Base-by-base conservation (phyloP, 176 grass and related monocot species). In the Pontederia crassipes region DNA sequence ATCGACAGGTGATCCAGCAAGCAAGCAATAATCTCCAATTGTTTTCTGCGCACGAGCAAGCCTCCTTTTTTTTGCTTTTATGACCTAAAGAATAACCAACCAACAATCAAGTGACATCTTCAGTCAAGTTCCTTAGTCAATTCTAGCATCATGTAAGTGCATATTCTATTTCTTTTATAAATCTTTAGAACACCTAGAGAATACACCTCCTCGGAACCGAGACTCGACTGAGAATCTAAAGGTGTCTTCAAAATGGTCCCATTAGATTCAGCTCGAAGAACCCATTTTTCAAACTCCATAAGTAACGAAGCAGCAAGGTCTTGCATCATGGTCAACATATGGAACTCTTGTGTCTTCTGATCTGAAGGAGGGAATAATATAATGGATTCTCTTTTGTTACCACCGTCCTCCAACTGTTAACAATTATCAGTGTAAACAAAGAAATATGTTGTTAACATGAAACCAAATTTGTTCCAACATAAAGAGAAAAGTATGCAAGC, bases 211-310 rank as follows among this genome's bases (percentile, higher is more conserved):
- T 98, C 93, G 86, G 93, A 91, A 68, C 93, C 93, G 74, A 98
- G 87, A 83, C 81, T 98, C 61, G 93, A 89, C 81, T 98, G 93
- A 15, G 93, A 98, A 61, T 98, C 93, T 46, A 98, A 87, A 72
- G 93, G 93, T n/a, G 93, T 98, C 84, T 98, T 98, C 46, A 98
- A 74, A 70, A 98, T 98, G 52, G 93, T 98, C 79, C 93, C 93
- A 2, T 84, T 84, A 9, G 93, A 98, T 75, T 98, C 93, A 46
- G 93, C 88, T 8, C 87, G 87, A 66, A 98, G 79, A 73, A 98
- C 87, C 87, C 93, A 98, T 79, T 98, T 98, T 70, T 98, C 93
- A 77, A 98, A 98, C 64, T 98, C 87, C 93, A 98, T 98, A 75
- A 98, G 67, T 67, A 98, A 53, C 52, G 87, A 92, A 77, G 93